These are phyloP conservation scores for Penicillium sp. DNA, from an alignment of 2,329 filamentous ascomycete species.

Conservation along the genomic window DNA sequence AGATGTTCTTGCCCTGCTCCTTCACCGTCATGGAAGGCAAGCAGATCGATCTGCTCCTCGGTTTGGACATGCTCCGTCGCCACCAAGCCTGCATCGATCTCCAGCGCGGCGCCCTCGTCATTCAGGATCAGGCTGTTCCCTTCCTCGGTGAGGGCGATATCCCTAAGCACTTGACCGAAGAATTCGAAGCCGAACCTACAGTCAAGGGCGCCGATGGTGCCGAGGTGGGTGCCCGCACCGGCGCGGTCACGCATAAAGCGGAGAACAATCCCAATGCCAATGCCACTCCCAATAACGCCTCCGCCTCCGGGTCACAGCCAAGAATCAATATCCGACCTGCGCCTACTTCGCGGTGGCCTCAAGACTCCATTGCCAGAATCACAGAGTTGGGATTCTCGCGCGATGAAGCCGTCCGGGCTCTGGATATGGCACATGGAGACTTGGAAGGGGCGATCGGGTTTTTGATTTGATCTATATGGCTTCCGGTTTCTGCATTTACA, in stretches of 20 bases:
- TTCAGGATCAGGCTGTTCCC: constrained; percentile 81
- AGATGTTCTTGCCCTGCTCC: constrained; percentile 81
- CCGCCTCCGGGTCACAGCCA: constrained; percentile 13
- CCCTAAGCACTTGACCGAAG: constrained; percentile 72
- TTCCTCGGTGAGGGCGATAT: constrained; percentile 94
- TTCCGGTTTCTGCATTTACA: constrained; percentile 10
- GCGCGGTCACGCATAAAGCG: constrained; percentile 55
- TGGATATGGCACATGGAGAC: constrained; percentile 80
- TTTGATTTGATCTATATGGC: constrained; percentile 63
- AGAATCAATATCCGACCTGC: constrained; percentile 30
- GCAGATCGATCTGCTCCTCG: constrained; percentile 86
- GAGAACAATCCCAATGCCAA: constrained; percentile 8
- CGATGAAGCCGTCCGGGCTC: constrained; percentile 72
- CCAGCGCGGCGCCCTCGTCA: constrained; percentile 76
- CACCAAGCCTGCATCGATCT: constrained; percentile 93
- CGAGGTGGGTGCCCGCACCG: constrained; percentile 78
- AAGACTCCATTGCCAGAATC: constrained; percentile 71
- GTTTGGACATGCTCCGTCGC: constrained; percentile 93
- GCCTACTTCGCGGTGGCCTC: constrained; percentile 45
- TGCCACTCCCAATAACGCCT: constrained; percentile 17
- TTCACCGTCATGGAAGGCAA: constrained; percentile 99
- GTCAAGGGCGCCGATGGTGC: constrained; percentile 85
- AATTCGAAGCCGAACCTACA: constrained; percentile 74
- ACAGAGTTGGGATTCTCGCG: constrained; percentile 73
- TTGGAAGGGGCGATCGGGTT: constrained; percentile 84